A percentile compares a stretch with the other conserved stretches of the same genome.
phyloP scores from a whole-genome alignment of 2,329 filamentous ascomycete species.

The Cucurbitaria berberidis region DNA sequence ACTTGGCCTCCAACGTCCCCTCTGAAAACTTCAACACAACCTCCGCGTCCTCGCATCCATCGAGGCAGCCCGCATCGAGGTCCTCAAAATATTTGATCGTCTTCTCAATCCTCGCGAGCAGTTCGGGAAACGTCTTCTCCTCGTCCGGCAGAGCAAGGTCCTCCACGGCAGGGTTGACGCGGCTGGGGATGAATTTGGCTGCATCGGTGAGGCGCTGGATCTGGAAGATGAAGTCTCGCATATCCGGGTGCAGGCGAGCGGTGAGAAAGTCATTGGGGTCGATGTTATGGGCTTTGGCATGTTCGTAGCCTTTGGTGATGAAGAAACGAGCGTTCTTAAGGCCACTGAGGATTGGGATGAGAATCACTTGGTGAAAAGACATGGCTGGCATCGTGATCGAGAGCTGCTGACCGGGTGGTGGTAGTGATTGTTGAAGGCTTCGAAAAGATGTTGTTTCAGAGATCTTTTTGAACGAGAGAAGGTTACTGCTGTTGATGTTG shows the following conservation, averaged over 20 bases:
- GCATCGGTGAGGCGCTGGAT: conserved; percentile 54
- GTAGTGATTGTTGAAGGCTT: neutral
- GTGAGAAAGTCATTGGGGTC: conserved; percentile 47
- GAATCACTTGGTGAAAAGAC: conserved; percentile 43
- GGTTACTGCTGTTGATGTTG: neutral
- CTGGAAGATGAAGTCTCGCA: conserved; percentile 59
- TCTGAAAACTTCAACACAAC: conserved; percentile 43
- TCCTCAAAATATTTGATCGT: conserved; percentile 56
- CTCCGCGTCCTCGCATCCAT: conserved; percentile 51
- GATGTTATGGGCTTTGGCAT: conserved; percentile 48
- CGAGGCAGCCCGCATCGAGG: conserved; percentile 52
- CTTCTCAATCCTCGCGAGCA: conserved; percentile 56
- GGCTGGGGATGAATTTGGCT: conserved; percentile 50
- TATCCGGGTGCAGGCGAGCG: conserved; percentile 56
- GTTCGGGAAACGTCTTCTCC: conserved; percentile 57
- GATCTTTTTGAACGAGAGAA: neutral
- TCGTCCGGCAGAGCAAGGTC: conserved; percentile 47
- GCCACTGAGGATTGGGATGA: conserved; percentile 52
- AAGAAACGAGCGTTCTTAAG: conserved; percentile 53
- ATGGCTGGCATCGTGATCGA: conserved; percentile 25
- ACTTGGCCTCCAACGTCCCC: conserved; percentile 43
- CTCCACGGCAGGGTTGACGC: conserved; percentile 47
- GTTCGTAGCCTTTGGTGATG: conserved; percentile 54
- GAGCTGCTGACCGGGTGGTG: neutral
- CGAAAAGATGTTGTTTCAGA: neutral